Evolutionary conservation across 345 rosid genomes (phyloP), one percentile per base, ranked within the genome.

Genomic region (Salix caprea): DNA sequence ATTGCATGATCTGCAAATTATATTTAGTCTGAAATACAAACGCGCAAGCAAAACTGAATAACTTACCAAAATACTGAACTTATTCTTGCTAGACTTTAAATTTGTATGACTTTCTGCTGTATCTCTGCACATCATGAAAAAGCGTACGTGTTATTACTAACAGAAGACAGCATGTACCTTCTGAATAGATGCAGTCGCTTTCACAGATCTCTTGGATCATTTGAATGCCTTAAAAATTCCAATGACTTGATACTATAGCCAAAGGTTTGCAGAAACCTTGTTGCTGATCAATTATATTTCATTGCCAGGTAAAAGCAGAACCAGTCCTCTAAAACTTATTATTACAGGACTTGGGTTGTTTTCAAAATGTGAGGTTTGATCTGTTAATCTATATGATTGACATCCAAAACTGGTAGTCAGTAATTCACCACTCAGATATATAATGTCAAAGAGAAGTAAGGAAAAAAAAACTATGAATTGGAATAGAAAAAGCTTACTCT

Each of bases 51-150:
- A 69, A 66, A 58, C 21, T 39, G 46, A 62, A 30, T 75, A 70
- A 86, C 88, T 39, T 84, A 92, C 99, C 97, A 85, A 82, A 82
- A 86, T 83, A 68, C 84, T 91, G 83, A 87, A 87, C 76, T 84
- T 90, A 76, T 79, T 89, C 88, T 85, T 83, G 83, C 75, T 80
- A 30, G 86, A 72, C 19, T 70, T 71, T 52, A 85, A 82, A 67
- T 79, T 85, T 65, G 68, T 60, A 67, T 40, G 72, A 66, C 72
- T 82, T 71, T 80, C 87, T 7, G 82, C 52, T 73, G 73, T 71
- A 77, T 88, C 90, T 80, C 97, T 92, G 90, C 89, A 79, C 36
- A 78, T 70, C 56, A 79, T 68, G 69, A 73, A 71, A 72, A 42
- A 71, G 32, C 67, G 60, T 28, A 44, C 67, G 48, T 10, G 52